phyloP scores from a whole-genome alignment of 2,329 filamentous ascomycete species.

The Magnaporthiopsis poae region DNA sequence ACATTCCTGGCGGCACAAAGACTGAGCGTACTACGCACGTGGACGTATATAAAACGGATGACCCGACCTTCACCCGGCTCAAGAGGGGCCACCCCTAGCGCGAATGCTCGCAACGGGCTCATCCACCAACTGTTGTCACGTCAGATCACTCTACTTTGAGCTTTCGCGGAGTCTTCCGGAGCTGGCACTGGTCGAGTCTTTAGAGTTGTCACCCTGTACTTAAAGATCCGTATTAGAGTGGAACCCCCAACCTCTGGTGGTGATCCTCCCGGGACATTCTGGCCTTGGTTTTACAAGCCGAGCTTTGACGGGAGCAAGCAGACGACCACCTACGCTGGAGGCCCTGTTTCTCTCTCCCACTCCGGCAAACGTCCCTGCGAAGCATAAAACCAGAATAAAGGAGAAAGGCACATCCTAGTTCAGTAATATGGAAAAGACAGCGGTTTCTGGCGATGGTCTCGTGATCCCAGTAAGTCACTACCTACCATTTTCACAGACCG shows the following conservation, averaged over 20 bases:
- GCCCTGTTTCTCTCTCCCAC: not conserved
- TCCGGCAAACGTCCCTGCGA: not conserved
- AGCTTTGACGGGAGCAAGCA: not conserved
- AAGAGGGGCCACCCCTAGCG: not conserved
- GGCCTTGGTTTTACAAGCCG: not conserved
- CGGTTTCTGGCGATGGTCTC: slow-evolving; percentile 6
- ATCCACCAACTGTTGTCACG: not conserved
- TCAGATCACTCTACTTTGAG: not conserved
- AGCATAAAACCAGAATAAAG: not conserved
- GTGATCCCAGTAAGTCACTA: slow-evolving; percentile 5
- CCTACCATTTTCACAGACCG: not conserved
- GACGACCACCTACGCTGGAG: not conserved
- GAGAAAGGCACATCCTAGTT: not conserved
- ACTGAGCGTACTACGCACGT: too few species aligned
- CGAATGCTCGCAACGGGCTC: not conserved
- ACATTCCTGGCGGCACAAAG: too few species aligned
- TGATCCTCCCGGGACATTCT: not conserved
- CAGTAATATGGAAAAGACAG: slow-evolving; percentile 6
- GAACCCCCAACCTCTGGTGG: not conserved
- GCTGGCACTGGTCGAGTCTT: not conserved
- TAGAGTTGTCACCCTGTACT: not conserved
- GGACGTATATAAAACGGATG: not conserved
- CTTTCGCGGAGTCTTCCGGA: not conserved
- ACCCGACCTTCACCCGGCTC: not conserved
- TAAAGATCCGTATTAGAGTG: not conserved